Evolutionary conservation across 257 asterid genomes (phyloP).

Genomic region (Paulownia fortunei): DNA sequence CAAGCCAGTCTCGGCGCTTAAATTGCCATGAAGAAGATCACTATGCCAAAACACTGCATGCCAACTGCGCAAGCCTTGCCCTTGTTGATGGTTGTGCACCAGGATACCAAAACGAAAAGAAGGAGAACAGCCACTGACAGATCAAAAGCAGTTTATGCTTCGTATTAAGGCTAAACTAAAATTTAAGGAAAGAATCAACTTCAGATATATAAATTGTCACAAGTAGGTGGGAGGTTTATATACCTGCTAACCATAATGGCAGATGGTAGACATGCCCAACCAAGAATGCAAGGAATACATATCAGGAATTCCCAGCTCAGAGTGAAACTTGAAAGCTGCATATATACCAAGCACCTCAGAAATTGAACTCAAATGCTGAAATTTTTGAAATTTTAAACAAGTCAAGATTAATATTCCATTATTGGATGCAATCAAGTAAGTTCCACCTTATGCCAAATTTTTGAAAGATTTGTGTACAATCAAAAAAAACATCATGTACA

Average conservation of each 20-base stretch:
- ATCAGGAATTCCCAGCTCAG: conserved; percentile 37
- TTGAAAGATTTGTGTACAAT: too few relatives aligned
- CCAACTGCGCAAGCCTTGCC: conserved; percentile 53
- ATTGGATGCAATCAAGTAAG: too few relatives aligned
- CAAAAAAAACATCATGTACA: too few relatives aligned
- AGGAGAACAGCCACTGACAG: conserved; percentile 56
- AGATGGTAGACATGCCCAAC: conserved; percentile 68
- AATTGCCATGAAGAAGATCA: conserved; percentile 58
- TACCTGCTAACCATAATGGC: conserved; percentile 63
- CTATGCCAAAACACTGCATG: conserved; percentile 52
- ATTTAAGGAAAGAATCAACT: too few relatives aligned
- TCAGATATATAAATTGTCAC: background rate
- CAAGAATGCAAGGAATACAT: conserved; percentile 73
- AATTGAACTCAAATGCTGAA: too few relatives aligned
- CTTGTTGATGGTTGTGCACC: conserved; percentile 27
- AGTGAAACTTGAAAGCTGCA: conserved; percentile 67
- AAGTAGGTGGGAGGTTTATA: background rate
- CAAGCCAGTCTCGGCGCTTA: conserved; percentile 57
- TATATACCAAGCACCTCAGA: too few relatives aligned
- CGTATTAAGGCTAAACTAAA: too few relatives aligned
- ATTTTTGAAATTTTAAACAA: too few relatives aligned
- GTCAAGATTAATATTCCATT: too few relatives aligned
- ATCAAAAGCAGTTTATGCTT: too few relatives aligned
- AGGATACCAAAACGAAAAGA: conserved; percentile 46
- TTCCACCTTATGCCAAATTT: too few relatives aligned